Base-by-base conservation (phyloP, 23 red algal species). In the Gracilariopsis chorda region DNA sequence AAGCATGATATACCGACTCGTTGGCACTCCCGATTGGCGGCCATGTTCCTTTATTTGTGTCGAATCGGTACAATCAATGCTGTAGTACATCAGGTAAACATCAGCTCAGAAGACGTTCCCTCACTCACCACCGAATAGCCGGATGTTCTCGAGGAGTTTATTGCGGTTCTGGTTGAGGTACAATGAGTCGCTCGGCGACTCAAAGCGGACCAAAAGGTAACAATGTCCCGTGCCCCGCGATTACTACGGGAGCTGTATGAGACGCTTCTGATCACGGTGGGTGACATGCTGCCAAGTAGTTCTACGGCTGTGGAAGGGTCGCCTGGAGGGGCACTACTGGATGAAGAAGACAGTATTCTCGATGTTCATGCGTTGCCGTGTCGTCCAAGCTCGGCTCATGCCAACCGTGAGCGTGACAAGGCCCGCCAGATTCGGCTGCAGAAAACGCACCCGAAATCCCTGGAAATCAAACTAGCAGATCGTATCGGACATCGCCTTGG, bases 1-100 rank as follows among this genome's bases (percentile, higher is more conserved):
- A 78, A 78, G 19, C 70, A 77, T 51, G 70, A 77, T 73, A 73
- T 73, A 35, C 41, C 67, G 7, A 73, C 67, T 28, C 7, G 36
- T 7, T 73, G 67, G 41, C 70, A 77, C 20, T 77, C 70, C 24
- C 36, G 41, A 2, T 23, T 77, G 13, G 70, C 20, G 7, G 37
- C 70, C 7, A 44, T 10, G 32, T 24, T 24, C 4, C 20, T 17
- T 11, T 78, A 78, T 53, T 27, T 78, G 9, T 27, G 39, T 3
- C 29, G 46, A 47, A 17, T 17, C 4, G 8, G 7, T 9, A 77
- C 14, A 3, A 77, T 27, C 4, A 23, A 3, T 23, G 8, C 8
- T 9, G 70, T 77, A 2, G 35, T 13, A 23, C 2, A 77, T 5
- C 13, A 78, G 29, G 39, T 78, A 3, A 7, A 51, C 5, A n/a